Base-by-base conservation (phyloP, 2,329 filamentous ascomycete genomes). In the Elsinoe ampelina region DNA sequence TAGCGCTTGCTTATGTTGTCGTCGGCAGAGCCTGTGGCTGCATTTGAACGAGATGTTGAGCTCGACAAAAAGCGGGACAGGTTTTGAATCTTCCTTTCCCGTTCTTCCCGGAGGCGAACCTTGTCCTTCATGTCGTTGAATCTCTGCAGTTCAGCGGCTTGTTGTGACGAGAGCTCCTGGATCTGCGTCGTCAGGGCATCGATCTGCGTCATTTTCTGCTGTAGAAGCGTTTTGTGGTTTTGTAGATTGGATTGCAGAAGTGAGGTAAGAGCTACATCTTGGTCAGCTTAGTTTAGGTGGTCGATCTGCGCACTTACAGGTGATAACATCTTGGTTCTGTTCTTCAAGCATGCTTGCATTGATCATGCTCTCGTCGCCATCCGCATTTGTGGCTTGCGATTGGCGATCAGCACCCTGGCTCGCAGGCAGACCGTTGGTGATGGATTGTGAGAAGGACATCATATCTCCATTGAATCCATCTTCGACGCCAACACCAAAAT, bases 401-500 rank as follows among this genome's bases (percentile, higher is more conserved):
- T 39, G 54, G n/a, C 54, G 39, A 35, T 56, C 54, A 13, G 20
- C 34, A 17, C 20, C 30, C 32, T 56, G 3, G 65, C 62, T 7
- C 67, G 67, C 5, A 39, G 45, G 58, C 58, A 26, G 48, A 26
- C 20, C 26, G n/a, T 32, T 39, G 20, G 30, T 59, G 30, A 45
- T 56, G 2, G 61, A 57, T 45, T 64, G 63, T n/a, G 63, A 61
- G 20, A 57, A 61, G 52, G 41, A 61, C 57, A 34, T 61, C 59
- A 54, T 30, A 20, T 52, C 56, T 4, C 36, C 36, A 48, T 43
- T 57, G 45, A 45, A 30, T 11, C 32, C 43, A 26, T 61, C 59
- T 52, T 89, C 86, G 8, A 82, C 82, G 4, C 89, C 89, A 26
- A 97, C 89, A 7, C 92, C 92, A 73, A 98, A 98, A 69, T 97